phyloP scores from a whole-genome alignment of 1,139 yeast genomes.

The Blastobotrys buckinghamii region DNA sequence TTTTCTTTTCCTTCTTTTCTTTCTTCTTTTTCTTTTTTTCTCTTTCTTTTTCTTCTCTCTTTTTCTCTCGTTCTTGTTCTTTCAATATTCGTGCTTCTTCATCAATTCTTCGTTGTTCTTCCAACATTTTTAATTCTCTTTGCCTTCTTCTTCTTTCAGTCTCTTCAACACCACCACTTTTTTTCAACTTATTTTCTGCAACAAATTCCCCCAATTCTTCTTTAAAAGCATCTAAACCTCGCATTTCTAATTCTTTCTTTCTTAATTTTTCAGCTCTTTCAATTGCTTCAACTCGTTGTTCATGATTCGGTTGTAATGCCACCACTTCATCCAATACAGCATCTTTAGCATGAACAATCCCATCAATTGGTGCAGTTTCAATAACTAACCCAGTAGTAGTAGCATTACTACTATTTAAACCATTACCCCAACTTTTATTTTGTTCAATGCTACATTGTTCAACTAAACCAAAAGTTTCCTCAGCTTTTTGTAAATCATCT shows the following conservation, averaged over 20 bases:
- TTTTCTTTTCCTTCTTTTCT: conserved; percentile 28
- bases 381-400: conserved; percentile 15
- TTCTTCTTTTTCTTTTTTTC: conserved; percentile 13
- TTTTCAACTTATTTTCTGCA: conserved; percentile 64
- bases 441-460: conserved; percentile 81
- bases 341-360: conserved; percentile 52
- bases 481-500: conserved; percentile 74
- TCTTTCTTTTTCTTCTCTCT: conserved; percentile 16
- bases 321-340: conserved; percentile 77
- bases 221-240: conserved; percentile 60
- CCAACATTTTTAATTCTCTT: conserved; percentile 46
- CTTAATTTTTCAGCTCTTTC: conserved; percentile 79
- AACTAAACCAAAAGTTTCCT: conserved; percentile 74
- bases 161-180: conserved; percentile 85
- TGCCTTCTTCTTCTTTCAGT: conserved; percentile 62
- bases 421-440: conserved; percentile 33
- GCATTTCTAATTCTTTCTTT: conserved; percentile 59
- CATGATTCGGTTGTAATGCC: conserved; percentile 78
- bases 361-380: conserved; percentile 30
- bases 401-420: not conserved
- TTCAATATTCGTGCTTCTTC: conserved; percentile 23
- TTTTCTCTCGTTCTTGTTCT: conserved; percentile 18
- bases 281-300: conserved; percentile 78
- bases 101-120: conserved; percentile 30
- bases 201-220: conserved; percentile 88